Conservation (phyloP, 805 yeast genomes). For the Metschnikowia similis region DNA sequence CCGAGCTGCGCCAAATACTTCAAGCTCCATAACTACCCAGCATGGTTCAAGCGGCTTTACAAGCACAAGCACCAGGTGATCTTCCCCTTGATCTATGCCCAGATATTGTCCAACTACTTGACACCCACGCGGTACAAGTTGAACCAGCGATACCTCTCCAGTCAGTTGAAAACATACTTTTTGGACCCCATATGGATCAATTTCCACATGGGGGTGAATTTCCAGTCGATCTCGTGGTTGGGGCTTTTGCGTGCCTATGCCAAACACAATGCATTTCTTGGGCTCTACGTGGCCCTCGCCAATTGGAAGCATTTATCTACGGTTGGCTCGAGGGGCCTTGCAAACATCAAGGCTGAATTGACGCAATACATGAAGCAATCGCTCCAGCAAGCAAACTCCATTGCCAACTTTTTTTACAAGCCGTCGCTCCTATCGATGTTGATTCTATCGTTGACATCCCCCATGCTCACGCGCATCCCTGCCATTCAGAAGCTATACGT, state of each 20-base stretch:
- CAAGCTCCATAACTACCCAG: slow-evolving; percentile 22
- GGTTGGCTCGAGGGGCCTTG: slow-evolving; percentile 9
- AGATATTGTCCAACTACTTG: slow-evolving; percentile 36
- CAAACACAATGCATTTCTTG: slow-evolving; percentile 22
- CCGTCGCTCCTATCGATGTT: slow-evolving; percentile 36
- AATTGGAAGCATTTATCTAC: slow-evolving; percentile 20
- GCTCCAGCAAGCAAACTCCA: slow-evolving; percentile 25
- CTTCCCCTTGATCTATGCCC: slow-evolving; percentile 36
- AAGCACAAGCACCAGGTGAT: slow-evolving; percentile 29
- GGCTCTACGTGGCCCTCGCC: slow-evolving; percentile 16
- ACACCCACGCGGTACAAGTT: slow-evolving; percentile 35
- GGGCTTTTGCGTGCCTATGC: slow-evolving; percentile 26
- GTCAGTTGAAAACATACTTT: slow-evolving; percentile 26
- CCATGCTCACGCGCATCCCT: slow-evolving; percentile 19
- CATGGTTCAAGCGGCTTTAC: slow-evolving; percentile 21
- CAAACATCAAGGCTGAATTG: slow-evolving; percentile 7
- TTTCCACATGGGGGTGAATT: slow-evolving; percentile 26
- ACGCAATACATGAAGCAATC: background rate
- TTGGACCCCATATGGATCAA: slow-evolving; percentile 42
- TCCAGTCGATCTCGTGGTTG: slow-evolving; percentile 25
- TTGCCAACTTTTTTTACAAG: slow-evolving; percentile 31
- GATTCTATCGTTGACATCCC: slow-evolving; percentile 32
- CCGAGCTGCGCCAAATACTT: slow-evolving; percentile 24
- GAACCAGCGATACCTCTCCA: slow-evolving; percentile 34
- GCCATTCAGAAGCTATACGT: slow-evolving; percentile 11